Evolutionary conservation across 768 basidiomycete species (phyloP).

Genomic region (Amanita phalloides): DNA sequence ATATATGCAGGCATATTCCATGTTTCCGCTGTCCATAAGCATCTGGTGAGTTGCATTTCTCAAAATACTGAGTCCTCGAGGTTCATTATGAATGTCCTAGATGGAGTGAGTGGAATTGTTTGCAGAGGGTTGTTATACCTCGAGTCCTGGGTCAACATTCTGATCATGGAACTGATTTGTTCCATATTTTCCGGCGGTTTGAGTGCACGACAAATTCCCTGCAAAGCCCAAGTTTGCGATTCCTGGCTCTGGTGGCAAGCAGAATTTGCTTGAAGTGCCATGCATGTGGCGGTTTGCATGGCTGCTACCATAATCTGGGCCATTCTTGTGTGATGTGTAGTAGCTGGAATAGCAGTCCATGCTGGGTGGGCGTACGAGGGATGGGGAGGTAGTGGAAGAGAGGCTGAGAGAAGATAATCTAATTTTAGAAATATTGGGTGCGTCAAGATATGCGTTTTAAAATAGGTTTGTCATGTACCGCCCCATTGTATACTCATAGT

Average conservation of each 20-base stretch:
- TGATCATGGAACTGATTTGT: neutral
- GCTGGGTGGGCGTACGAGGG: neutral
- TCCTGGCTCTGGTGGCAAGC: neutral
- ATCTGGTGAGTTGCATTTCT: neutral
- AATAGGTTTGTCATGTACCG: too few species aligned
- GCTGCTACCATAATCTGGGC: neutral
- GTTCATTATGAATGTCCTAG: neutral
- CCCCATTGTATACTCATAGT: too few species aligned
- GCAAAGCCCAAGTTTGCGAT: neutral
- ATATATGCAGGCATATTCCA: neutral
- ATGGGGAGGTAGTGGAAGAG: too few species aligned
- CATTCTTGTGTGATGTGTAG: neutral
- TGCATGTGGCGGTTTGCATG: neutral
- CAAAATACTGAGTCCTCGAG: neutral
- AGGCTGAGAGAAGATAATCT: too few species aligned
- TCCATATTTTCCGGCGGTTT: neutral
- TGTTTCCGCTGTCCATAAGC: neutral
- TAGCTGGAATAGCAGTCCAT: neutral
- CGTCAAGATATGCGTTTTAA: too few species aligned
- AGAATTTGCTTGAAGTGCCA: neutral
- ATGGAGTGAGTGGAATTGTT: neutral
- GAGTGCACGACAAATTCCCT: neutral
- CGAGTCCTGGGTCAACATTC: neutral
- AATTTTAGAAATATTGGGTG: too few species aligned
- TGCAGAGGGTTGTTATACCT: neutral